phyloP scores from a whole-genome alignment of 1,139 yeast species.

The Yamadazyma mexicana region DNA sequence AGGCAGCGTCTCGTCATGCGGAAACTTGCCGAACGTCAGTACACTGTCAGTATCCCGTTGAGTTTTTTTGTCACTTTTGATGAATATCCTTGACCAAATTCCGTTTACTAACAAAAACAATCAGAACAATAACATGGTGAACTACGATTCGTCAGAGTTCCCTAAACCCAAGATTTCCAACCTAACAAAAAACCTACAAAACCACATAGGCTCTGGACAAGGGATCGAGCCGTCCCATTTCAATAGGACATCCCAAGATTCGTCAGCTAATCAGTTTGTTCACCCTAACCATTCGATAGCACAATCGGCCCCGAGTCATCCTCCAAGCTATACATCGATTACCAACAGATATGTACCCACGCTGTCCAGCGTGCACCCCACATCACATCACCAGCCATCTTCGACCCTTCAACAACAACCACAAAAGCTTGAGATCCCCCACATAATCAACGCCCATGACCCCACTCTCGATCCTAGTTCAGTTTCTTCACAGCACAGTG shows the following conservation, averaged over 20 bases:
- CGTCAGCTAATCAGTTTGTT: no score
- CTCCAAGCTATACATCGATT: conserved; percentile 14
- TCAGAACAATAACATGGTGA: conserved; percentile 10
- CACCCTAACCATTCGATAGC: not conserved
- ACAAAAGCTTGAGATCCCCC: not conserved
- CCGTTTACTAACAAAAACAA: not conserved
- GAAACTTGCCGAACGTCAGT: no score
- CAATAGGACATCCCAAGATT: not conserved
- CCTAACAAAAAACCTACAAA: conserved; percentile 33
- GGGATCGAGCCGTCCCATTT: conserved; percentile 1
- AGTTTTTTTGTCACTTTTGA: no score
- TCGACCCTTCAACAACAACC: not conserved
- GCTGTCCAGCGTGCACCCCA: not conserved
- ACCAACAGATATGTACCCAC: conserved; percentile 2
- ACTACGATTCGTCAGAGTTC: conserved; percentile 14
- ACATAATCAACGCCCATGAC: conserved; percentile 1
- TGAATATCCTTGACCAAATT: no score
- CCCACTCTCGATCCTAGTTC: not conserved
- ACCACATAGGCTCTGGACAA: conserved; percentile 1
- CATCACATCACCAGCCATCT: conserved; percentile 1
- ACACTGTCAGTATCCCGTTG: no score
- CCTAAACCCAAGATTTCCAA: conserved; percentile 28
- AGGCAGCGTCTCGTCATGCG: no score
- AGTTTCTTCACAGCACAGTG: not conserved
- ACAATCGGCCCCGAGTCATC: conserved; percentile 12